phyloP scores from a whole-genome alignment of 1,284 basidiomycete genomes.

The Xanthoconium separans region DNA sequence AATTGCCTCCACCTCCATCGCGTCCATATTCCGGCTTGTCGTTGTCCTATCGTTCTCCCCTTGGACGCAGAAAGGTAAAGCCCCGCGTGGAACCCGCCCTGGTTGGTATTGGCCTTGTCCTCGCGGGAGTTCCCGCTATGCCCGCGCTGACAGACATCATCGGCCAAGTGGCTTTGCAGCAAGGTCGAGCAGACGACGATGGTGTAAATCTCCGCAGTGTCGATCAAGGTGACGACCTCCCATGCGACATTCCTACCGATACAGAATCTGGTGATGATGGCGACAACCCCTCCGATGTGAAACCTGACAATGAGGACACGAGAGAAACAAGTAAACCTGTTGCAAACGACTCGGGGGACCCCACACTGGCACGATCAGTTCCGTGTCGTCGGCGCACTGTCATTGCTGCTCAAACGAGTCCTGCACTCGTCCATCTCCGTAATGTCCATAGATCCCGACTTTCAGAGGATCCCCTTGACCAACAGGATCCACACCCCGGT shows the following conservation, averaged over 20 bases:
- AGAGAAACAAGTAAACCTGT: slow-evolving; percentile 4
- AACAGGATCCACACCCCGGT: slow-evolving; percentile 50
- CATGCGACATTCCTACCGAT: slow-evolving; percentile 8
- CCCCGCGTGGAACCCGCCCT: slow-evolving; percentile 72
- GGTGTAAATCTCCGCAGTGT: slow-evolving; percentile 48
- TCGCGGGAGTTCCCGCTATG: slow-evolving; percentile 79
- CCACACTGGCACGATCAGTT: slow-evolving; percentile 12
- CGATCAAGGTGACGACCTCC: slow-evolving; percentile 43
- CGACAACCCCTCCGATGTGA: slow-evolving; percentile 30
- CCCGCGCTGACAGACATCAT: slow-evolving; percentile 70
- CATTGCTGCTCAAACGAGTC: slow-evolving; percentile 67
- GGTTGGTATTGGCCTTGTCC: slow-evolving; percentile 83
- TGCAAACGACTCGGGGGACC: slow-evolving; percentile 27
- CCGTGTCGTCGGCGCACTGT: slow-evolving; percentile 45
- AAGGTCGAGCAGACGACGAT: slow-evolving; percentile 72
- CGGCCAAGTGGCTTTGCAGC: slow-evolving; percentile 87
- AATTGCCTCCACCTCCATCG: slow-evolving; percentile 65
- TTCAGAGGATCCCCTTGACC: slow-evolving; percentile 73
- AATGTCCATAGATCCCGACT: slow-evolving; percentile 50
- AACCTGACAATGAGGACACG: slow-evolving; percentile 26
- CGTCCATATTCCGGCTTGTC: slow-evolving; percentile 65
- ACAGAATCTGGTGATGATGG: slow-evolving; percentile 42
- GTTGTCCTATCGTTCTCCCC: slow-evolving; percentile 47
- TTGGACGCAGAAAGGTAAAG: slow-evolving; percentile 65
- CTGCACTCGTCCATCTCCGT: slow-evolving; percentile 59